Evolutionary conservation across 2,329 filamentous ascomycete genomes (phyloP).

Genomic region (Pseudocercospora macadamiae): DNA sequence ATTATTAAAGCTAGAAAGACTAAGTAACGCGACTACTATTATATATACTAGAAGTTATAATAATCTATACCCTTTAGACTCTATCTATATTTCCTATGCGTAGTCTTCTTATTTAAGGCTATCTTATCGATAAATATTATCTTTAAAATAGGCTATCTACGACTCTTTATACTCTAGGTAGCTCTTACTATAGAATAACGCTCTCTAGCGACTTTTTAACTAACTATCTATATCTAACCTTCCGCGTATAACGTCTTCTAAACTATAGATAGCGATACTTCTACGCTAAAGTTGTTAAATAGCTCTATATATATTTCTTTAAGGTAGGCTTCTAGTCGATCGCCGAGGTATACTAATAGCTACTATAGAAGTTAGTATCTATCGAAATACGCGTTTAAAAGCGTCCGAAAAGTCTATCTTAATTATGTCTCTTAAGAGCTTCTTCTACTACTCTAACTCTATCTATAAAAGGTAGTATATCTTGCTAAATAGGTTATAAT

Average conservation of each 20-base stretch:
- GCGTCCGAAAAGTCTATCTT: too few species aligned
- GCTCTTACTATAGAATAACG: not conserved
- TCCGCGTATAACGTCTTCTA: too few species aligned
- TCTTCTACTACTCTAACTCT: not conserved
- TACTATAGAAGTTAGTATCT: not conserved
- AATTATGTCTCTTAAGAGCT: not conserved
- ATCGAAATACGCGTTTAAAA: too few species aligned
- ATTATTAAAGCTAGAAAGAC: too few species aligned
- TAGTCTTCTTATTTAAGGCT: not conserved
- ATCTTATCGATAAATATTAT: constrained; percentile 3
- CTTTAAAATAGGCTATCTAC: not conserved
- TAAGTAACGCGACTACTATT: not conserved
- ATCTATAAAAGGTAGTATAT: not conserved
- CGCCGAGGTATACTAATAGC: not conserved
- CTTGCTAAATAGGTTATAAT: not conserved
- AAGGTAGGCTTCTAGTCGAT: not conserved
- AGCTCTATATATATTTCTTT: not conserved
- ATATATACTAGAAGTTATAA: not conserved
- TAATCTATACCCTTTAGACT: not conserved
- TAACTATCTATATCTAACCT: not conserved
- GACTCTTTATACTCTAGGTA: not conserved
- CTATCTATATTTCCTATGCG: constrained; percentile 1
- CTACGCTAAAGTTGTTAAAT: not conserved
- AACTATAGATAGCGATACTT: not conserved
- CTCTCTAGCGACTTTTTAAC: not conserved